Percentiles rank a stretch among this genome's conserved stretches.
phyloP scores from a whole-genome alignment of 2,329 filamentous ascomycete species.

The Zymoseptoria passerinii region DNA sequence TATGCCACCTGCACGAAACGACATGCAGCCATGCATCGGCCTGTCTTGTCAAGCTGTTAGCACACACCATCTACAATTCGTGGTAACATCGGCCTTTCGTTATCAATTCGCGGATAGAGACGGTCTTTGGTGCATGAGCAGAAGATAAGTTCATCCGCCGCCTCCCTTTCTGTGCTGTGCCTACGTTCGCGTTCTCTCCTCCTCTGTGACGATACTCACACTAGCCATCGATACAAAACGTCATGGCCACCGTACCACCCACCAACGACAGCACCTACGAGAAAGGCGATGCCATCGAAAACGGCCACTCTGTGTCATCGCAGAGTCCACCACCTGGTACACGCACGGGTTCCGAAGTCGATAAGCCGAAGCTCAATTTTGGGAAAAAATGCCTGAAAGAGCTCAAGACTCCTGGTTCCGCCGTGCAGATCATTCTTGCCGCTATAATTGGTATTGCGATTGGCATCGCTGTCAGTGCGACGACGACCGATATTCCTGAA shows the following conservation, averaged over 20 bases:
- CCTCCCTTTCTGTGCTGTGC: neutral
- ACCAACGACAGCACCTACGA: constrained; percentile 3
- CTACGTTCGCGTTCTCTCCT: neutral
- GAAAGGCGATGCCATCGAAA: constrained; percentile 3
- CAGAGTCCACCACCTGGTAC: neutral
- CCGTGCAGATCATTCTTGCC: constrained; percentile 43
- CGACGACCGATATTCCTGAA: constrained; percentile 37
- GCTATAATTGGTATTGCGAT: constrained; percentile 44
- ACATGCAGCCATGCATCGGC: neutral
- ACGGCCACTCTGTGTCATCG: neutral
- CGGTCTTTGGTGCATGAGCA: neutral
- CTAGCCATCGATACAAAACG: neutral
- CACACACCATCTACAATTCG: neutral
- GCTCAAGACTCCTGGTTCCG: constrained; percentile 38
- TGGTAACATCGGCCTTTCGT: neutral
- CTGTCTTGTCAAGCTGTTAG: neutral
- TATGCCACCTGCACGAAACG: neutral
- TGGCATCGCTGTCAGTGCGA: constrained; percentile 39
- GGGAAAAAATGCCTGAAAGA: constrained; percentile 29
- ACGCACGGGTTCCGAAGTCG: neutral
- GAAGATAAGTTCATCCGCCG: neutral
- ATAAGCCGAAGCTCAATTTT: constrained; percentile 4
- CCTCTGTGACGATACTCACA: neutral
- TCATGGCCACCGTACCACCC: neutral
- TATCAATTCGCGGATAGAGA: neutral